Evolutionary conservation across 495 filamentous ascomycete species (phyloP).

Genomic region (Coniosporium apollinis): DNA sequence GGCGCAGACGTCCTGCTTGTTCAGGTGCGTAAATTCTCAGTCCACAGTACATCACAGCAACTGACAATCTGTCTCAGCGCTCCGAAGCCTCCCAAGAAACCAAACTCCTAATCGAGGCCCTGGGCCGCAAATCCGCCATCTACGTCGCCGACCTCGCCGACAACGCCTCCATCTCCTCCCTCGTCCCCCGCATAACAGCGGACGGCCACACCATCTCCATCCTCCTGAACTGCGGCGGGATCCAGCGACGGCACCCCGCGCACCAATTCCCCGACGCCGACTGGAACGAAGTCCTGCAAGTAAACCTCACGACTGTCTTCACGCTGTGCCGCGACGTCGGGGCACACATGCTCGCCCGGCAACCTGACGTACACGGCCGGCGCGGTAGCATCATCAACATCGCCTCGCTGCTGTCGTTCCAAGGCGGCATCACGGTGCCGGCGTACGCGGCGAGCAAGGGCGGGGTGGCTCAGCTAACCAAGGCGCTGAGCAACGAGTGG

Average conservation of each 20-base stretch:
- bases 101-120: conserved; percentile 38
- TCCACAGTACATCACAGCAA: neutral
- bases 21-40: conserved; percentile 13
- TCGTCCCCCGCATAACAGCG: conserved; percentile 43
- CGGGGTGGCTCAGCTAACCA: conserved; percentile 73
- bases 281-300: conserved; percentile 73
- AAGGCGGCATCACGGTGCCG: conserved; percentile 79
- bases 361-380: conserved; percentile 36
- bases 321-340: conserved; percentile 69
- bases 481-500: conserved; percentile 81
- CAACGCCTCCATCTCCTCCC: conserved; percentile 35
- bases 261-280: conserved; percentile 65
- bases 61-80: conserved; percentile 31
- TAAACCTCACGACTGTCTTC: conserved; percentile 74
- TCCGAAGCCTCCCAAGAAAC: conserved; percentile 48
- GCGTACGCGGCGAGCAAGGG: conserved; percentile 86
- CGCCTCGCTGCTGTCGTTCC: conserved; percentile 70
- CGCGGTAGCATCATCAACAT: conserved; percentile 75
- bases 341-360: conserved; percentile 57
- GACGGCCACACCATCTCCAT: conserved; percentile 44
- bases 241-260: conserved; percentile 63
- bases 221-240: conserved; percentile 73
- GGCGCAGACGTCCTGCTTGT: conserved; percentile 70
- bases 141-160: conserved; percentile 60
- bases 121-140: conserved; percentile 52